These are phyloP conservation scores for Colletotrichum lupini DNA, from an alignment of 2,329 filamentous ascomycete genomes.

Conservation along the genomic window DNA sequence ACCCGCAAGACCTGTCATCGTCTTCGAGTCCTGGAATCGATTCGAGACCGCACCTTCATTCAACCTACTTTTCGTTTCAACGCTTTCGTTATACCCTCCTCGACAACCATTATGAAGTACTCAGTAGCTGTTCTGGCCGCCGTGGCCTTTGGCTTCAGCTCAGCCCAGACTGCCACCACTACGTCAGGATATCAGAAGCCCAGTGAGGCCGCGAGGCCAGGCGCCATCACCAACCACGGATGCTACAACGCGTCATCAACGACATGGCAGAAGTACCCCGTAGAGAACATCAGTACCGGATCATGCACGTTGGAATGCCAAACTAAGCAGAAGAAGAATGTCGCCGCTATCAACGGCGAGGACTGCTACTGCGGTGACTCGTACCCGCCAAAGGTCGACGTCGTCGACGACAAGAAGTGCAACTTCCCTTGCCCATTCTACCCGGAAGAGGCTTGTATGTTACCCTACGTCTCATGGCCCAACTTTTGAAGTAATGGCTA, in stretches of 20 bases:
- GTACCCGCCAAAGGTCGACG: constrained; percentile 68
- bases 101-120: constrained; percentile 25
- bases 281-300: constrained; percentile 49
- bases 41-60: constrained; percentile 14
- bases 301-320: constrained; percentile 48
- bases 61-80: neutral
- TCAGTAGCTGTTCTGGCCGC: constrained; percentile 30
- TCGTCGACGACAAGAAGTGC: constrained; percentile 71
- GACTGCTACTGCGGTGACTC: constrained; percentile 79
- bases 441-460: constrained; percentile 72
- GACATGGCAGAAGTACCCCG: constrained; percentile 45
- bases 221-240: constrained; percentile 58
- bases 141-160: constrained; percentile 26
- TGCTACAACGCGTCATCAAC: constrained; percentile 58
- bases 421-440: constrained; percentile 74
- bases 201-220: constrained; percentile 47
- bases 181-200: constrained; percentile 46
- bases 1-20: neutral
- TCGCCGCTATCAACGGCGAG: constrained; percentile 72
- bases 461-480: neutral
- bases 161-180: constrained; percentile 20
- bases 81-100: constrained; percentile 17
- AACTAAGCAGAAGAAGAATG: constrained; percentile 53
- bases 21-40: constrained; percentile 18
- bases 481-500: neutral